These are phyloP conservation scores for Neohortaea acidophila DNA, from an alignment of 495 filamentous ascomycete species.

Conservation along the genomic window DNA sequence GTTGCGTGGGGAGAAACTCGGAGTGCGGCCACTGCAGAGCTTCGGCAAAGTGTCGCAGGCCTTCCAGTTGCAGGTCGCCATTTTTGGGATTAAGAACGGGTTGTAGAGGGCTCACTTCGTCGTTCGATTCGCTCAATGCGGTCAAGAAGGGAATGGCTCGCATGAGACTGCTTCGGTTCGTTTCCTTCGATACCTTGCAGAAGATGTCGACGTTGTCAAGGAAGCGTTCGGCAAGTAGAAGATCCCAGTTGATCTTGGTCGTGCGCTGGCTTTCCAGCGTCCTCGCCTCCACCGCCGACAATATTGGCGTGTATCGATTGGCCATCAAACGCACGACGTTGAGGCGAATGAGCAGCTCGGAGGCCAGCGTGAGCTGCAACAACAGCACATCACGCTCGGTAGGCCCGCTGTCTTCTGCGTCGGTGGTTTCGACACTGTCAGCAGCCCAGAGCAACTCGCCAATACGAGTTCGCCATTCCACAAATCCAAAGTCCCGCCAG, in stretches of 20 bases:
- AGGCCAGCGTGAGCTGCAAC: constrained; percentile 62
- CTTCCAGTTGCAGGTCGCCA: constrained; percentile 33
- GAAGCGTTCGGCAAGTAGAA: constrained; percentile 59
- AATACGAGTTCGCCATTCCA: constrained; percentile 64
- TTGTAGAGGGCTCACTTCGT: not conserved
- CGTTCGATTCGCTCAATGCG: constrained; percentile 3
- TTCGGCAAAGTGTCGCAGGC: constrained; percentile 36
- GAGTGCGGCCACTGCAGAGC: constrained; percentile 37
- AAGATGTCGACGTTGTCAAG: constrained; percentile 48
- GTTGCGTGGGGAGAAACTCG: constrained; percentile 26
- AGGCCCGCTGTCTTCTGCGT: constrained; percentile 23
- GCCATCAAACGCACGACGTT: constrained; percentile 32
- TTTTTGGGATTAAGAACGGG: constrained; percentile 12
- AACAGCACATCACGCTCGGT: constrained; percentile 60
- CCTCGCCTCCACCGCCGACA: constrained; percentile 38
- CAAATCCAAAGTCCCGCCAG: constrained; percentile 66
- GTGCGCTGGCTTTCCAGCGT: constrained; percentile 50
- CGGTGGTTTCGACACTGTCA: constrained; percentile 37
- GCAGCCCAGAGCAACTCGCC: constrained; percentile 70
- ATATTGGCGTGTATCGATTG: not conserved
- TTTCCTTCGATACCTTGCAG: not conserved
- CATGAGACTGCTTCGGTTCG: constrained; percentile 11
- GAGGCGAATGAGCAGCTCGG: constrained; percentile 60
- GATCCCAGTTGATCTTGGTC: constrained; percentile 61
- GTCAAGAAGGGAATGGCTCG: constrained; percentile 11